Evolutionary conservation across 2,329 filamentous ascomycete species (phyloP).

Genomic region (Phialophora expanda): DNA sequence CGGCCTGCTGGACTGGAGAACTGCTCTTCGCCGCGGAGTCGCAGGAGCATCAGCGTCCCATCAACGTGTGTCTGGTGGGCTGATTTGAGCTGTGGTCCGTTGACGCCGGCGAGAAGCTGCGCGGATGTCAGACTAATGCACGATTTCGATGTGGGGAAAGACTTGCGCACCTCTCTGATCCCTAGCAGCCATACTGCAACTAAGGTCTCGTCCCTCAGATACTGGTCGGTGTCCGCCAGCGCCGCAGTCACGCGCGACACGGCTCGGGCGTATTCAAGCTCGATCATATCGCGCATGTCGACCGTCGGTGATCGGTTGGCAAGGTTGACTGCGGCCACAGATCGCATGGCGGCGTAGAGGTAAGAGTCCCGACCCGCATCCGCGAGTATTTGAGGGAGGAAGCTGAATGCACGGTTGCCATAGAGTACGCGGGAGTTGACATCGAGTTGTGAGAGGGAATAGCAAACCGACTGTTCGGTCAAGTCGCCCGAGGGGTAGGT

Average conservation of each 20-base stretch:
- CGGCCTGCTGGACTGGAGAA: conserved; percentile 26
- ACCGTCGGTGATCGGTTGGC: conserved; percentile 33
- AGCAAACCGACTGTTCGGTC: conserved; percentile 31
- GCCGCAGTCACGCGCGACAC: conserved; percentile 27
- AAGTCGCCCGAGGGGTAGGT: conserved; percentile 14
- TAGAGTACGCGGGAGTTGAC: conserved; percentile 30
- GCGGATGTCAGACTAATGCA: conserved; percentile 9
- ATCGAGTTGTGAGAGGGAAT: conserved; percentile 31
- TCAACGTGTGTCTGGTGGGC: conserved; percentile 30
- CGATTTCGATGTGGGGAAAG: not conserved
- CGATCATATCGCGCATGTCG: conserved; percentile 24
- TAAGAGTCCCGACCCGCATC: conserved; percentile 21
- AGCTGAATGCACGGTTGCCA: conserved; percentile 27
- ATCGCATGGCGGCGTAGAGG: conserved; percentile 29
- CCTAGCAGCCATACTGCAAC: conserved; percentile 31
- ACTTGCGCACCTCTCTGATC: conserved; percentile 27
- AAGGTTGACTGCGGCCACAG: conserved; percentile 28
- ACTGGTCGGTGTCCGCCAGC: conserved; percentile 27
- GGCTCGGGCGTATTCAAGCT: conserved; percentile 27
- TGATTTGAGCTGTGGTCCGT: conserved; percentile 14
- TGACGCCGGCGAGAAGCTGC: conserved; percentile 27
- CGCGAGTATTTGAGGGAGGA: conserved; percentile 28
- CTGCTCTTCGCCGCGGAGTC: conserved; percentile 28
- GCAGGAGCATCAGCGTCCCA: conserved; percentile 31
- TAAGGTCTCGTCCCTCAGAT: conserved; percentile 30